Conservation (phyloP, 768 basidiomycete genomes). For the Crassisporium funariophilum region DNA sequence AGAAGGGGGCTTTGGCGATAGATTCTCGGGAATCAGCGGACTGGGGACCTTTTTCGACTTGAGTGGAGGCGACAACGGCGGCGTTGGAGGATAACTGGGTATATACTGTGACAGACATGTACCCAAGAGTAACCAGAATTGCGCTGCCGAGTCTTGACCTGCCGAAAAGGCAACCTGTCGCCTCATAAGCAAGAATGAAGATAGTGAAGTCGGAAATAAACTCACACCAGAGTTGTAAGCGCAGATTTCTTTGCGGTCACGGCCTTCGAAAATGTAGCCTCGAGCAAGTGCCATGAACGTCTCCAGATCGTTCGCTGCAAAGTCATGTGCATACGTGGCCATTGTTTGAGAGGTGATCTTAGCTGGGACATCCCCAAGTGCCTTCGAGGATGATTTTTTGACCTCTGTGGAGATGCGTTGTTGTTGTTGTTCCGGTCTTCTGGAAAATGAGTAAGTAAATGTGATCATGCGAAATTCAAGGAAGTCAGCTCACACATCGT, state of each 20-base stretch:
- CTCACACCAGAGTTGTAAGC: conserved; percentile 58
- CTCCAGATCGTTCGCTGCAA: conserved; percentile 42
- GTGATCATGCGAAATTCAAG: not conserved
- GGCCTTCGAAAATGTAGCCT: conserved; percentile 57
- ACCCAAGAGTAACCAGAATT: conserved; percentile 67
- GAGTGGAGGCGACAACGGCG: conserved; percentile 24
- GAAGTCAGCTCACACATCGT: conserved; percentile 48
- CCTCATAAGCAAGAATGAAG: not conserved
- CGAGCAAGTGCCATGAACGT: conserved; percentile 63
- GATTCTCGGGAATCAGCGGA: conserved; percentile 4
- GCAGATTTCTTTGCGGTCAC: conserved; percentile 51
- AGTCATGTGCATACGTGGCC: conserved; percentile 48
- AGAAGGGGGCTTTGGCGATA: conserved; percentile 21
- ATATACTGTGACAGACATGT: conserved; percentile 55
- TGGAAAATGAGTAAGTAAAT: too few relatives aligned
- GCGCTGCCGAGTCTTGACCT: conserved; percentile 56
- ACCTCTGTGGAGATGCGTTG: conserved; percentile 32
- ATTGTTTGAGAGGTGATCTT: conserved; percentile 57
- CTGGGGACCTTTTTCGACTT: conserved; percentile 8
- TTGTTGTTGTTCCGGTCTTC: too few relatives aligned
- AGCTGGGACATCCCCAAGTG: conserved; percentile 58
- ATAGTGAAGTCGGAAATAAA: not conserved
- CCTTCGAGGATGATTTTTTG: conserved; percentile 47
- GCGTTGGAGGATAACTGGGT: conserved; percentile 33
- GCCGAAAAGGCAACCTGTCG: conserved; percentile 63